phyloP scores from a whole-genome alignment of 2,329 filamentous ascomycete genomes.

The Pseudocercospora cruenta region DNA sequence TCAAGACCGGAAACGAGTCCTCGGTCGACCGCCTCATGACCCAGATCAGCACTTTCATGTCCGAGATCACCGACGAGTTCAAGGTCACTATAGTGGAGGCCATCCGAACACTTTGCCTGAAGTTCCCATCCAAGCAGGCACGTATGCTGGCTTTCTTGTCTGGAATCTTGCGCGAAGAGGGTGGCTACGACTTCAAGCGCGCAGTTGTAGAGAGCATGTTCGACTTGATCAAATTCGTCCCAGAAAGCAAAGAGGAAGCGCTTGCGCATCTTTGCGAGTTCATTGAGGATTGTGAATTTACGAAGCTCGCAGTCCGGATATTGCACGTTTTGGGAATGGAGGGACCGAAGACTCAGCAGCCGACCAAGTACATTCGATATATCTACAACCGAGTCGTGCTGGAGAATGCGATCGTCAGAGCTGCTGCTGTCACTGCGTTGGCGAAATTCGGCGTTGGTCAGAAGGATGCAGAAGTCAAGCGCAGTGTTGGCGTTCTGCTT shows the following conservation, averaged over 20 bases:
- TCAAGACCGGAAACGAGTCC: slow-evolving; percentile 97
- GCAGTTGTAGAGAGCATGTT: slow-evolving; percentile 99
- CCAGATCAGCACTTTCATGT: slow-evolving; percentile 97
- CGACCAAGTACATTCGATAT: slow-evolving; percentile 98
- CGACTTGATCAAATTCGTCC: slow-evolving; percentile 97
- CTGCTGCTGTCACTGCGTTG: slow-evolving; percentile 90
- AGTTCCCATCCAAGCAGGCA: slow-evolving; percentile 97
- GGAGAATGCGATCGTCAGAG: slow-evolving; percentile 93
- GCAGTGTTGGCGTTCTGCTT: slow-evolving; percentile 88
- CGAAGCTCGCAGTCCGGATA: slow-evolving; percentile 93
- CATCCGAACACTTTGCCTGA: slow-evolving; percentile 92
- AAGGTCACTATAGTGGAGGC: slow-evolving; percentile 99
- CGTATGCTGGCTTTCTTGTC: slow-evolving; percentile 97
- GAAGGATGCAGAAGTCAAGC: slow-evolving; percentile 94
- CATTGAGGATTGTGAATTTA: slow-evolving; percentile 99
- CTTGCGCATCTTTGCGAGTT: slow-evolving; percentile 97
- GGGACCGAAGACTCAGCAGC: slow-evolving; percentile 91
- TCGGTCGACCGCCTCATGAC: slow-evolving; percentile 98
- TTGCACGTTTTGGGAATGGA: slow-evolving; percentile 91
- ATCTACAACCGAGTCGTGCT: slow-evolving; percentile 98
- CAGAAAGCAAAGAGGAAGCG: slow-evolving; percentile 78
- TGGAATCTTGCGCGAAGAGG: slow-evolving; percentile 93
- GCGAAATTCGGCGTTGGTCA: slow-evolving; percentile 97
- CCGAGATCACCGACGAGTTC: slow-evolving; percentile 98
- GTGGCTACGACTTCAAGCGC: slow-evolving; percentile 97